These are phyloP conservation scores for Pichia sp. DNA, from an alignment of 1,139 yeast genomes.

Conservation along the genomic window DNA sequence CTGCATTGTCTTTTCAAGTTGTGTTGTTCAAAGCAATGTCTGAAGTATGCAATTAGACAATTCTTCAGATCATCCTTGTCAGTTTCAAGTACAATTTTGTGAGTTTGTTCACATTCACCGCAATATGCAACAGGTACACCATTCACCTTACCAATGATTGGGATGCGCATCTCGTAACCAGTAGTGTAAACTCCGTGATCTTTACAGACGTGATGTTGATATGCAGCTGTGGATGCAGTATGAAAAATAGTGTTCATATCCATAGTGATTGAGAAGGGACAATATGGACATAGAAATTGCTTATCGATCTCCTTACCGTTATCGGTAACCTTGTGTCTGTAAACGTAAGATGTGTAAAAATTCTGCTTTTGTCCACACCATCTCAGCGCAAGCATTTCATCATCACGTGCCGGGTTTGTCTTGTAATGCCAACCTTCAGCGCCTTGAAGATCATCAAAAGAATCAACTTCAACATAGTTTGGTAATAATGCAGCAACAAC, in stretches of 20 bases:
- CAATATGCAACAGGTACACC: conserved; percentile 1
- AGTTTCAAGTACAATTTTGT: conserved; percentile 1
- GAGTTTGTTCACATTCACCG: conserved; percentile 2
- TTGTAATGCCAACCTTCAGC: conserved; percentile 12
- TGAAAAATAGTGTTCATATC: conserved; percentile 16
- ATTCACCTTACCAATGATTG: conserved; percentile 13
- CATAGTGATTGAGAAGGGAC: conserved; percentile 10
- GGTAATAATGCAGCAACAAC: conserved; percentile 7
- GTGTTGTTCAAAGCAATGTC: too few species aligned
- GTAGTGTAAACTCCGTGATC: conserved; percentile 27
- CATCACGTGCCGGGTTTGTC: conserved; percentile 1
- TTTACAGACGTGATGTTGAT: conserved; percentile 27
- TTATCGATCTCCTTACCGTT: conserved; percentile 11
- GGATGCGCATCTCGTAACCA: conserved; percentile 24
- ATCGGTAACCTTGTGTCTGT: conserved; percentile 15
- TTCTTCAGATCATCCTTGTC: neutral
- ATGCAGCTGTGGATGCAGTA: conserved; percentile 22
- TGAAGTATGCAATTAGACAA: conserved; percentile 6
- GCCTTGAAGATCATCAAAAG: conserved; percentile 5
- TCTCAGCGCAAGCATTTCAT: conserved; percentile 15
- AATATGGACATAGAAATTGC: conserved; percentile 26
- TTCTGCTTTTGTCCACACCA: conserved; percentile 16
- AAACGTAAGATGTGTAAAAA: conserved; percentile 22
- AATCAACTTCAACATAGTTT: conserved; percentile 2
- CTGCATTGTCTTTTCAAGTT: too few species aligned